Conservation (phyloP, 306 rosid genomes). For the Sphenostylis stenocarpa region DNA sequence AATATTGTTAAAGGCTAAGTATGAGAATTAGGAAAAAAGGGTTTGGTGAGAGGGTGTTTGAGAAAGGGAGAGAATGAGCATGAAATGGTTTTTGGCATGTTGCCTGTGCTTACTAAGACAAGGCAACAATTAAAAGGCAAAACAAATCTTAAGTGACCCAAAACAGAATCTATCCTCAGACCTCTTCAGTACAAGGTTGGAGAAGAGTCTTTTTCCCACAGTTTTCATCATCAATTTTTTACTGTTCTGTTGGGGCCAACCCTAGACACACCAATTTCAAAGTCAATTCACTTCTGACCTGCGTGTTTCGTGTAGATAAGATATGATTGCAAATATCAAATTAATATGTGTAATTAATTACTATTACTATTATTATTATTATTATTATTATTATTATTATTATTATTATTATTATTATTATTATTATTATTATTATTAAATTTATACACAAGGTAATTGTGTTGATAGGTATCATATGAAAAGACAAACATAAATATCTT, state of each 20-base stretch:
- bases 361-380: too few relatives aligned
- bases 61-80: conserved; percentile 15
- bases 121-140: conserved; percentile 32
- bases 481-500: too few relatives aligned
- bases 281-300: background rate
- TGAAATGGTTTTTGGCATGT: background rate
- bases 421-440: too few relatives aligned
- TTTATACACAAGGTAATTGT: too few relatives aligned
- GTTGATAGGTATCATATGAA: too few relatives aligned
- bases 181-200: conserved; percentile 37
- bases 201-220: conserved; percentile 43
- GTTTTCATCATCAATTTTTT: conserved; percentile 8
- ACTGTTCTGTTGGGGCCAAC: conserved; percentile 25
- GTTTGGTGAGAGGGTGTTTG: conserved; percentile 27
- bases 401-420: too few relatives aligned
- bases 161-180: conserved; percentile 20
- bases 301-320: background rate
- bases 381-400: too few relatives aligned
- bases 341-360: too few relatives aligned
- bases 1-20: too few relatives aligned
- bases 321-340: too few relatives aligned
- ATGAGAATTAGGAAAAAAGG: background rate
- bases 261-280: background rate
- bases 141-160: conserved; percentile 31
- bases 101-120: conserved; percentile 19